Evolutionary conservation across 768 basidiomycete species (phyloP), one percentile per base, ranked within the genome.

Genomic region (Piloderma croceum): DNA sequence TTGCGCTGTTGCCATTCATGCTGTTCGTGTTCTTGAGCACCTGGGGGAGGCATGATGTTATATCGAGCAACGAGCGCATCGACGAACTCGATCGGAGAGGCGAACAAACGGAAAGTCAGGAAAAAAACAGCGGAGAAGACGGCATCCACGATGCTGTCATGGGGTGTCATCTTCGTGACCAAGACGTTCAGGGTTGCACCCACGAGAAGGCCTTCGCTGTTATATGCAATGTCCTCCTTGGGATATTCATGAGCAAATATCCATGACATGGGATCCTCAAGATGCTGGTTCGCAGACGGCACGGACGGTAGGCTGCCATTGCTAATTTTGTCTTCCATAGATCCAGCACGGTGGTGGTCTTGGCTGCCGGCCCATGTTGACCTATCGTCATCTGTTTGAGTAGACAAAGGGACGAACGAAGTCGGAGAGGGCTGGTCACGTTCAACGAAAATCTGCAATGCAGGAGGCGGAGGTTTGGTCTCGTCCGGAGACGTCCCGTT

Each of bases 121-220:
- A 93, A 93, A 69, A 99, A 98, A 22, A 92, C 84, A 4, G 83
- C 77, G 11, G 83, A 76, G 59, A 97, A 93, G 0, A 81, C 78
- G 13, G 86, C 70, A 54, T 97, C 93, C 40, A 91, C 90, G 32
- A 92, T 76, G 43, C 81, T 82, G 55, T 91, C 90, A 56, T 96
- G 90, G 4, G 93, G 91, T 15, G 94, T 94, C 83, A 98, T 86
- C 65, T 90, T 92, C 65, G 94, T 92, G n/a, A 98, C 84, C 31
- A 99, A 69, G 2, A 83, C 92, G 13, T 74, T 73, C 45, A 99
- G 69, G 4, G 90, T 91, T 2, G 91, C 96, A 18, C 91, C 93
- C 7, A 92, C 85, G 15, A 98, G 79, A 47, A 80, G 77, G 3
- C 92, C 93, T 10, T 98, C 92, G 33, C 74, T 73, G 58, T 93